phyloP scores from a whole-genome alignment of 129 eudicot genomes.

The Tagetes patula region DNA sequence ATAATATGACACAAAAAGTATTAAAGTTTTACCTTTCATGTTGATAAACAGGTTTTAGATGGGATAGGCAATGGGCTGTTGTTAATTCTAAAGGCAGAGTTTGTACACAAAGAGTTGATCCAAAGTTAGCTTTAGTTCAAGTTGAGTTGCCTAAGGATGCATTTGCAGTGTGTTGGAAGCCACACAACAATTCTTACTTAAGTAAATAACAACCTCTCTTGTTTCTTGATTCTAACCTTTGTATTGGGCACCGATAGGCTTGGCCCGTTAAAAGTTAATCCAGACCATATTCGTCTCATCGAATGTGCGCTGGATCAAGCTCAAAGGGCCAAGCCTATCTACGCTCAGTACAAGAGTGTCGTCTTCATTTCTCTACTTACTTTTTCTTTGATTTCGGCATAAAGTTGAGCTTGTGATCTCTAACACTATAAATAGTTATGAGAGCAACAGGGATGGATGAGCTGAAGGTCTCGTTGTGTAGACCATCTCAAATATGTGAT shows the following conservation, averaged over 20 bases:
- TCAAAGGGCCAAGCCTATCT: not conserved
- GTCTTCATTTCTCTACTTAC: not conserved
- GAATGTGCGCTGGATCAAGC: not conserved
- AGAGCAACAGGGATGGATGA: conserved; percentile 74
- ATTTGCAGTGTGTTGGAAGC: conserved; percentile 58
- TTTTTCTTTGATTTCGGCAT: not conserved
- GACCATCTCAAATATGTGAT: conserved; percentile 45
- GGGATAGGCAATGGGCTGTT: conserved; percentile 90
- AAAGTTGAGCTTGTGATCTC: not conserved
- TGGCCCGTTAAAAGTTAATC: no score
- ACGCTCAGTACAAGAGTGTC: not conserved
- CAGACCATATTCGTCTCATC: not conserved
- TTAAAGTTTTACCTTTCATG: not conserved
- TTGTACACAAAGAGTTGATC: conserved; percentile 77
- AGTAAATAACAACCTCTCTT: conserved; percentile 35
- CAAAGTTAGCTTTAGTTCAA: conserved; percentile 72
- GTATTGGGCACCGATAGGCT: not conserved
- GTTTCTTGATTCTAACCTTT: not conserved
- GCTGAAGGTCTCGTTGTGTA: conserved; percentile 58
- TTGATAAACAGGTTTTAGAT: conserved; percentile 61
- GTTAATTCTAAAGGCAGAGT: conserved; percentile 83
- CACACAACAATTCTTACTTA: conserved; percentile 50
- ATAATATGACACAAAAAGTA: no score
- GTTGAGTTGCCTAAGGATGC: conserved; percentile 70
- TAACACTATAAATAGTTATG: conserved; percentile 37